Conservation (phyloP, 805 yeast genomes). For the Ogataea philodendri region DNA sequence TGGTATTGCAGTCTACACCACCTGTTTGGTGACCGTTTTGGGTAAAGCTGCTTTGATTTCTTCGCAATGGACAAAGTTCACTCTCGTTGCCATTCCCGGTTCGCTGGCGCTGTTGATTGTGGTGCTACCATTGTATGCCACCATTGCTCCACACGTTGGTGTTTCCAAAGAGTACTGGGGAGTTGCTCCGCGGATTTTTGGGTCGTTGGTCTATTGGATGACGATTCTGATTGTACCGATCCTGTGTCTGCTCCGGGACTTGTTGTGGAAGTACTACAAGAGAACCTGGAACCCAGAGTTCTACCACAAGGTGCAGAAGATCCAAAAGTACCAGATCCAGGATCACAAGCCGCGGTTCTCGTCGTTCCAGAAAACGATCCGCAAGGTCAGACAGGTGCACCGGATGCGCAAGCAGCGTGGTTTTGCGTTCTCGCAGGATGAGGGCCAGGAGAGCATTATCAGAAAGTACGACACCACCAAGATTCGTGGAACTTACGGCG, state of each 20-base stretch:
- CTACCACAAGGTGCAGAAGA: constrained; percentile 94
- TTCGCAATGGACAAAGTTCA: constrained; percentile 92
- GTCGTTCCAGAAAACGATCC: constrained; percentile 93
- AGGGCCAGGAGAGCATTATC: constrained; percentile 86
- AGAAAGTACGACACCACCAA: constrained; percentile 95
- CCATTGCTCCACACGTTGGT: constrained; percentile 76
- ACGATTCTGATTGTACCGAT: constrained; percentile 70
- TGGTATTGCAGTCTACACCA: constrained; percentile 88
- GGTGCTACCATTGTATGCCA: constrained; percentile 83
- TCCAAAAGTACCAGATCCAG: constrained; percentile 90
- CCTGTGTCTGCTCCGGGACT: constrained; percentile 80
- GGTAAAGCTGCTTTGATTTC: constrained; percentile 95
- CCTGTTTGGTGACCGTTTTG: constrained; percentile 82
- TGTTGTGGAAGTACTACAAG: constrained; percentile 91
- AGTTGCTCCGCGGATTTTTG: constrained; percentile 69
- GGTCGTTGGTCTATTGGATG: constrained; percentile 82
- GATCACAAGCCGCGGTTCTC: constrained; percentile 96
- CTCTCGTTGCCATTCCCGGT: constrained; percentile 91
- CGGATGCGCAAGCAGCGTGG: constrained; percentile 98
- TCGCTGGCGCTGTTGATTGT: constrained; percentile 81
- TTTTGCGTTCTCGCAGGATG: constrained; percentile 95
- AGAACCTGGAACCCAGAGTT: constrained; percentile 89
- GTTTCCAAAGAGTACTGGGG: constrained; percentile 87
- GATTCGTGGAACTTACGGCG: constrained; percentile 41
- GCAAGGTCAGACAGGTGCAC: constrained; percentile 97